Percentiles rank a stretch among this genome's conserved stretches.
Evolutionary conservation across 768 basidiomycete species (phyloP).

Genomic region (Phlebiopsis gigantea): DNA sequence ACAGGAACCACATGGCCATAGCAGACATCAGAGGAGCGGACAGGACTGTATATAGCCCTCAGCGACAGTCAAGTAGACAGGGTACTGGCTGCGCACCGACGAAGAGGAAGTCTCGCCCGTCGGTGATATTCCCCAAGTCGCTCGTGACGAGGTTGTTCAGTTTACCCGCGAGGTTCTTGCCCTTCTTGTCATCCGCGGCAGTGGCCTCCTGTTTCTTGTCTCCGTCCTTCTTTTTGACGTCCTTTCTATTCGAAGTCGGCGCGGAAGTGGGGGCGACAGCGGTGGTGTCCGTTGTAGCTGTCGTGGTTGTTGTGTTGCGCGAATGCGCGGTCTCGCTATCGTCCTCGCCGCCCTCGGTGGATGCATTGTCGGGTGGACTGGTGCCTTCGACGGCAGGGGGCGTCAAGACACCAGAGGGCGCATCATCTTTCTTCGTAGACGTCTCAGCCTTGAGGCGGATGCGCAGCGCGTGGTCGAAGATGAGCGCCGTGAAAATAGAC

Average conservation of each 20-base stretch:
- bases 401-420: neutral
- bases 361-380: constrained; percentile 19
- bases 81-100: constrained; percentile 9
- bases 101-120: constrained; percentile 20
- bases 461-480: constrained; percentile 54
- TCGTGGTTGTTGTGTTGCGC: constrained; percentile 6
- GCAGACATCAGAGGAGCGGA: constrained; percentile 6
- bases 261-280: constrained; percentile 10
- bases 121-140: constrained; percentile 36
- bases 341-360: constrained; percentile 12
- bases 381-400: constrained; percentile 10
- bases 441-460: constrained; percentile 49
- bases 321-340: constrained; percentile 10
- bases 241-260: neutral
- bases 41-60: neutral
- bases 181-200: constrained; percentile 8
- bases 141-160: constrained; percentile 74
- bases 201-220: no score
- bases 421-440: constrained; percentile 9
- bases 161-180: constrained; percentile 56
- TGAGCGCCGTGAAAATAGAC: constrained; percentile 46
- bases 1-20: constrained; percentile 23
- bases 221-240: constrained; percentile 12
- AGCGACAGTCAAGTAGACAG: no score
- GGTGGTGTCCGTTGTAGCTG: neutral